A percentile compares a stretch with the other conserved stretches of the same genome.
Conservation (phyloP, 2,329 filamentous ascomycete species). For the Alternaria triticimaculans region DNA sequence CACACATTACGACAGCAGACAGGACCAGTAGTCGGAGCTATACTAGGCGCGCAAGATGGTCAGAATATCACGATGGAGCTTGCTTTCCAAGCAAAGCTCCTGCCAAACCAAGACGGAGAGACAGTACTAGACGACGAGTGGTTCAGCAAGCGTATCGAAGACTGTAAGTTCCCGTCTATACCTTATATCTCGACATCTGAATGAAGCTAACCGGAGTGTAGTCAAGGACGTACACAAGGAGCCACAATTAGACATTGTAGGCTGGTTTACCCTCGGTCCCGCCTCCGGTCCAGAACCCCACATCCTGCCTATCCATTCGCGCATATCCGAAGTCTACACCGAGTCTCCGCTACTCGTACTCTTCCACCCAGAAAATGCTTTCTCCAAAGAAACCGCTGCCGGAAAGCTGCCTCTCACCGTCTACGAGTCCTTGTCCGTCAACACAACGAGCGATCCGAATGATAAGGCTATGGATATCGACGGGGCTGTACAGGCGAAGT, state of each 20-base stretch:
- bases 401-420: slow-evolving; percentile 88
- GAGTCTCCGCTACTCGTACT: slow-evolving; percentile 87
- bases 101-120: slow-evolving; percentile 58
- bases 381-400: slow-evolving; percentile 63
- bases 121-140: slow-evolving; percentile 71
- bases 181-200: neutral
- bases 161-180: slow-evolving; percentile 68
- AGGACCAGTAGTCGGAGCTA: slow-evolving; percentile 81
- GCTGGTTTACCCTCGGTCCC: slow-evolving; percentile 86
- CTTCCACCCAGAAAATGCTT: slow-evolving; percentile 74
- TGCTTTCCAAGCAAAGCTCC: slow-evolving; percentile 79
- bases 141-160: slow-evolving; percentile 80
- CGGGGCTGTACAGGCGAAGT: slow-evolving; percentile 59
- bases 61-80: slow-evolving; percentile 90
- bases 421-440: slow-evolving; percentile 74
- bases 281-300: slow-evolving; percentile 71
- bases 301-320: slow-evolving; percentile 76
- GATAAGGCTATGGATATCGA: slow-evolving; percentile 65
- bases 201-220: slow-evolving; percentile 48
- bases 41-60: slow-evolving; percentile 92
- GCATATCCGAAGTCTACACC: slow-evolving; percentile 76
- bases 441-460: slow-evolving; percentile 37
- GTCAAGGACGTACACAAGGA: slow-evolving; percentile 89
- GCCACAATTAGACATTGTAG: slow-evolving; percentile 80
- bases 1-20: slow-evolving; percentile 78